Evolutionary conservation across 805 yeast genomes (phyloP).

Genomic region (Pichia thaimueangensis): DNA sequence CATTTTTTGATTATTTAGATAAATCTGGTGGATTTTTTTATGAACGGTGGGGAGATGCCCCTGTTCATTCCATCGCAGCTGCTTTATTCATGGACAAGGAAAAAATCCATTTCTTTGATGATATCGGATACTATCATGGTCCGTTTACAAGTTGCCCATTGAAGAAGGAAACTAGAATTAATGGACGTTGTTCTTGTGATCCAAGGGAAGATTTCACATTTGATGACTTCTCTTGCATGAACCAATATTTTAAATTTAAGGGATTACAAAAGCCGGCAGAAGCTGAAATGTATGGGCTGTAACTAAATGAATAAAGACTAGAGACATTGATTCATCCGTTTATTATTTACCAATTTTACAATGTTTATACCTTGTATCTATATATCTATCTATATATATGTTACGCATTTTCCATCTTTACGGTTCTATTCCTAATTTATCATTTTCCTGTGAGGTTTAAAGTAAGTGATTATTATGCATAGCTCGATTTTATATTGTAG

Average conservation of each 20-base stretch:
- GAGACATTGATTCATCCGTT: too few relatives aligned
- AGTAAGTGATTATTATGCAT: too few relatives aligned
- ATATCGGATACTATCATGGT: constrained; percentile 75
- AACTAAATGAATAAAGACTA: too few relatives aligned
- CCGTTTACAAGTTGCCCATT: constrained; percentile 79
- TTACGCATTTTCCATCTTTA: background rate
- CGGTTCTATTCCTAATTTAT: too few relatives aligned
- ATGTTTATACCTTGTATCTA: too few relatives aligned
- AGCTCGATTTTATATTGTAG: too few relatives aligned
- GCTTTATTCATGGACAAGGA: constrained; percentile 64
- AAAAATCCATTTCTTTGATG: constrained; percentile 71
- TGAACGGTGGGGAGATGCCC: constrained; percentile 93
- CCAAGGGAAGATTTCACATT: constrained; percentile 71
- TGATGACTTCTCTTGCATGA: constrained; percentile 63
- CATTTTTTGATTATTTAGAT: constrained; percentile 69
- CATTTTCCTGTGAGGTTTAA: too few relatives aligned
- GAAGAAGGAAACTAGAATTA: constrained; percentile 46
- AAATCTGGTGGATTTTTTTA: constrained; percentile 81
- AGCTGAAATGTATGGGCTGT: constrained; percentile 49
- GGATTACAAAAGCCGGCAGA: constrained; percentile 53
- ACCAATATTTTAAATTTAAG: constrained; percentile 49
- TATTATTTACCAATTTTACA: too few relatives aligned
- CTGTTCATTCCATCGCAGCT: constrained; percentile 83
- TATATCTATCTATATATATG: too few relatives aligned
- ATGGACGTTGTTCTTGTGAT: constrained; percentile 64